Evolutionary conservation across 441 rosid species (phyloP), one percentile per base, ranked within the genome.

Genomic region (Corymbia citriodora): DNA sequence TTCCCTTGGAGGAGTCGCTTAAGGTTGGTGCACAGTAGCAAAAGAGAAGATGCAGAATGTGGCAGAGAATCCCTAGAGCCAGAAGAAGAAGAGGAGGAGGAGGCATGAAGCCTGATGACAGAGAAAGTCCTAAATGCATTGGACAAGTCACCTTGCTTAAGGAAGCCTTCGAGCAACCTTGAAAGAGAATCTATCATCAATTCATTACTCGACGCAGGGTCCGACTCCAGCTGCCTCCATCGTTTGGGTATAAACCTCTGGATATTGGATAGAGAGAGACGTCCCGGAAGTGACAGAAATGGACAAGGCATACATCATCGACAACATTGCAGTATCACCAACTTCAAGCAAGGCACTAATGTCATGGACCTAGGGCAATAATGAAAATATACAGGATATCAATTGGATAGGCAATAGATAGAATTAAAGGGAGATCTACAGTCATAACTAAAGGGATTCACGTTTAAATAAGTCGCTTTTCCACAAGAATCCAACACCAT

Each of bases 71-170:
- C 94, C 87, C 45, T 14, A 48, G 91, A 89, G 61, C 88, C 89
- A 74, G 79, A 48, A 72, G 92, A 87, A 31, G 94, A 93, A n/a
- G 90, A 90, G 49, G 87, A 48, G 54, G 92, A 87, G 49, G 94
- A 93, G 36, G 90, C 93, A 87, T 93, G 93, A 31, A 87, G 92
- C 92, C 92, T 94, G 63, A 95, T 91, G 33, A 93, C 91, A 87
- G 95, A 92, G 92, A 94, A 94, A 2, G 90, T 82, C 91, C 90
- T 92, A 90, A 95, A 95, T 25, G 96, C 96, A n/a, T 95, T 94
- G 5, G 79, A 91, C 70, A 96, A 90, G 90, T 91, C 93, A 79
- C 96, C 97, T 18, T 91, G 95, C 89, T 93, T 63, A 45, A 94
- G 89, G 89, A 91, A 93, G 61, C 95, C 93, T 88, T 92, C 92